phyloP scores from a whole-genome alignment of 495 filamentous ascomycete genomes.

The Venustampulla echinocandica region DNA sequence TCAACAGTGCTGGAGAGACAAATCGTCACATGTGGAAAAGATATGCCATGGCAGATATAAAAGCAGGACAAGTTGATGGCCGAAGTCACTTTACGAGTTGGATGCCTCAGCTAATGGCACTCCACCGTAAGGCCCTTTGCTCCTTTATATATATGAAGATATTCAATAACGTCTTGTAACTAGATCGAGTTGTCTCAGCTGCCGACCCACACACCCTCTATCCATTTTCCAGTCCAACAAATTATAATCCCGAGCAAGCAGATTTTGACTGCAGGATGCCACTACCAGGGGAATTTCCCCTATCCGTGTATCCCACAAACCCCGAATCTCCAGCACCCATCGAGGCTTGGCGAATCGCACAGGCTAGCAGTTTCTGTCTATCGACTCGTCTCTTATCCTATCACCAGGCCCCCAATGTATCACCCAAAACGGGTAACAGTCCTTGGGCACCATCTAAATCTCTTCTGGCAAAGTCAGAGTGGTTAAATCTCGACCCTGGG shows the following conservation, averaged over 20 bases:
- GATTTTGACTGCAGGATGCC: not conserved
- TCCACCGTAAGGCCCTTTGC: too few relatives aligned
- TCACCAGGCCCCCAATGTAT: not conserved
- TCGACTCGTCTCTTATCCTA: not conserved
- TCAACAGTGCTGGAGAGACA: too few relatives aligned
- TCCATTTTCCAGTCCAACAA: not conserved
- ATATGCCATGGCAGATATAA: too few relatives aligned
- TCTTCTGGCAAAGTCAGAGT: not conserved
- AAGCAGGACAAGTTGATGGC: too few relatives aligned
- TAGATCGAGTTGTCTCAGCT: too few relatives aligned
- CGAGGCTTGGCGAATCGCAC: not conserved
- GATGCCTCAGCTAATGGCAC: too few relatives aligned
- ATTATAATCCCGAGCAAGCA: not conserved
- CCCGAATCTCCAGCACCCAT: not conserved
- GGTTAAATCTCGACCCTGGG: not conserved
- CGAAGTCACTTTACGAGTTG: too few relatives aligned
- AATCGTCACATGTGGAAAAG: too few relatives aligned
- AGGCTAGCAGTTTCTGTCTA: not conserved
- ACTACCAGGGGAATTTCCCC: not conserved
- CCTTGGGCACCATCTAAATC: not conserved
- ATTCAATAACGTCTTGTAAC: too few relatives aligned
- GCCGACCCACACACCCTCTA: too few relatives aligned
- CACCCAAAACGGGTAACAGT: not conserved
- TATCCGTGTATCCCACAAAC: not conserved
- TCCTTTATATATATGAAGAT: too few relatives aligned